phyloP scores from a whole-genome alignment of 208 protist species.

The Trypanosomatidae sp. region DNA sequence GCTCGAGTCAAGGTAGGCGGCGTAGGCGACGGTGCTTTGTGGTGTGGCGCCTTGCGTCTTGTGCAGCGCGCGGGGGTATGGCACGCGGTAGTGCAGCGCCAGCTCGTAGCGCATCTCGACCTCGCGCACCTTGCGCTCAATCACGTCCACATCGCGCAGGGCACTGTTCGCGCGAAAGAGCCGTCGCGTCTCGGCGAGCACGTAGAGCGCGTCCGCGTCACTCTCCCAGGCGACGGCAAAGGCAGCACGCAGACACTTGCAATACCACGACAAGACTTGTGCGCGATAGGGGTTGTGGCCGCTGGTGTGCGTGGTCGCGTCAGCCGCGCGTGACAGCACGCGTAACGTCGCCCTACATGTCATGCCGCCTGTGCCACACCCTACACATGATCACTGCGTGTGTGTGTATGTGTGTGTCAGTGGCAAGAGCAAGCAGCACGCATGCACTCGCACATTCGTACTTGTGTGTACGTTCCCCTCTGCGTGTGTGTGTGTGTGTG shows the following conservation, averaged over 20 bases:
- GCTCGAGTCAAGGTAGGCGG: constrained; percentile 71
- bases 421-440: not conserved
- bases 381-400: not conserved
- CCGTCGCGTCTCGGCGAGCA: constrained; percentile 62
- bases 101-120: constrained; percentile 84
- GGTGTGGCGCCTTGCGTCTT: constrained; percentile 68
- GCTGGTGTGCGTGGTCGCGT: constrained; percentile 6
- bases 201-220: constrained; percentile 78
- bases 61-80: constrained; percentile 72
- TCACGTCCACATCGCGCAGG: constrained; percentile 36
- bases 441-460: too few species aligned
- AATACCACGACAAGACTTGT: constrained; percentile 73
- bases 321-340: too few species aligned
- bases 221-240: constrained; percentile 71
- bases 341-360: too few species aligned
- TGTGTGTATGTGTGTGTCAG: not conserved
- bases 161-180: constrained; percentile 57
- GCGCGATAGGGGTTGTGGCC: constrained; percentile 39
- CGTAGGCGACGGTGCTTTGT: constrained; percentile 68
- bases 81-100: constrained; percentile 74
- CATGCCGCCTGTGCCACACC: too few species aligned
- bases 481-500: too few species aligned
- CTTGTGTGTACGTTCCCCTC: too few species aligned
- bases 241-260: constrained; percentile 60
- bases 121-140: constrained; percentile 75